phyloP scores from a whole-genome alignment of 176 grass and related monocot genomes.

The Rhipidocladum racemiflorum region DNA sequence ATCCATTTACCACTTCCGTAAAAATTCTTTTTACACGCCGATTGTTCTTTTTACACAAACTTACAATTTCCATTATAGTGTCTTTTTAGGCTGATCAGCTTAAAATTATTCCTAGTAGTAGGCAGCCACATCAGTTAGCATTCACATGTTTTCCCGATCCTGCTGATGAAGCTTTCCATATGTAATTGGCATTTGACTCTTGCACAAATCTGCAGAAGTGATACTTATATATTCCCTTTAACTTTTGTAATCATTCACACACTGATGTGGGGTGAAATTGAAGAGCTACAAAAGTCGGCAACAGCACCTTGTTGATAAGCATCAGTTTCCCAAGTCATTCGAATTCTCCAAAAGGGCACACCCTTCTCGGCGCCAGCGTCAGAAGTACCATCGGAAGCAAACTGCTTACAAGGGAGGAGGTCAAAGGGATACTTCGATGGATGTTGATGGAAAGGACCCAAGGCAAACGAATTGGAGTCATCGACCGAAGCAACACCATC shows the following conservation, averaged over 20 bases:
- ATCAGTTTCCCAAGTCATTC: slow-evolving; percentile 77
- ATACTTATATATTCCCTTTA: neutral
- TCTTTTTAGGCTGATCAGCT: neutral
- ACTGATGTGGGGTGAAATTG: slow-evolving; percentile 51
- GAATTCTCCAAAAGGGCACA: slow-evolving; percentile 84
- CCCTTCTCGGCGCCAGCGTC: slow-evolving; percentile 62
- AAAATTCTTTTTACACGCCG: neutral
- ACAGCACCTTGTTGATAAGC: slow-evolving; percentile 85
- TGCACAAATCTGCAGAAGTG: neutral
- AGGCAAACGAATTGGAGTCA: slow-evolving; percentile 32
- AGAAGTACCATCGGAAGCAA: slow-evolving; percentile 57
- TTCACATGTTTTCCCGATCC: neutral
- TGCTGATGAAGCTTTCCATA: neutral
- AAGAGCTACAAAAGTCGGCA: slow-evolving; percentile 83
- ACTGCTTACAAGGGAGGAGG: slow-evolving; percentile 34
- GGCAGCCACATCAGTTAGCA: neutral
- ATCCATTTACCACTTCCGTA: neutral
- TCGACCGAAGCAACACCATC: slow-evolving; percentile 36
- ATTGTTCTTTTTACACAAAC: neutral
- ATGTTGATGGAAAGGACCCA: slow-evolving; percentile 47
- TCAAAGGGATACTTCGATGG: slow-evolving; percentile 43
- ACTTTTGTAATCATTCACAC: neutral
- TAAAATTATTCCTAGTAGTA: neutral
- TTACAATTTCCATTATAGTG: neutral
- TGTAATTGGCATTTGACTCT: neutral